A percentile compares a stretch with the other conserved stretches of the same genome.
Evolutionary conservation across 2,329 filamentous ascomycete species (phyloP).

Genomic region (Chrysoporthe puriensis): DNA sequence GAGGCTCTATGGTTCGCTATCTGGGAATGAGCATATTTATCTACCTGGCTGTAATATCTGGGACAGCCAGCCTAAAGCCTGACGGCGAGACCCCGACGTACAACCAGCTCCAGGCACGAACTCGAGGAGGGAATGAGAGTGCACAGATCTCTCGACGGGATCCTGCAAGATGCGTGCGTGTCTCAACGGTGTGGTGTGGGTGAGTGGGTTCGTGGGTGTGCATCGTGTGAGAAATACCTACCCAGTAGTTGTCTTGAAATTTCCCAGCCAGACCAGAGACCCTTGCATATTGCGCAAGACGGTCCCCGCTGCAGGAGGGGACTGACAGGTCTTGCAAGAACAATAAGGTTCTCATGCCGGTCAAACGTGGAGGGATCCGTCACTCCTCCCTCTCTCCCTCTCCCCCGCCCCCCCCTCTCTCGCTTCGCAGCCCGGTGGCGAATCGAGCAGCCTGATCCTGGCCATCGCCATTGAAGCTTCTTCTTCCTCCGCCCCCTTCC

Average conservation of each 20-base stretch:
- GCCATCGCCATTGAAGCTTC: neutral
- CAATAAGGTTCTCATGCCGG: slow-evolving; percentile 8
- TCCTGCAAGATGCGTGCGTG: neutral
- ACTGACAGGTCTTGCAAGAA: slow-evolving; percentile 15
- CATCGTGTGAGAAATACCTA: neutral
- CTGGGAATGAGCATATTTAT: neutral
- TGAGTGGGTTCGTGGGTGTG: slow-evolving; percentile 3
- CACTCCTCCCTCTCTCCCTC: neutral
- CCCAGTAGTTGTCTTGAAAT: neutral
- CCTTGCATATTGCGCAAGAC: slow-evolving; percentile 25
- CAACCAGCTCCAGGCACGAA: neutral
- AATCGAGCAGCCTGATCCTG: neutral
- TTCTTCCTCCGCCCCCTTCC: neutral
- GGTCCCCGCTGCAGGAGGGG: slow-evolving; percentile 18
- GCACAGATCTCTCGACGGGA: neutral
- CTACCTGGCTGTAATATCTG: neutral
- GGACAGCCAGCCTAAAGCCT: neutral
- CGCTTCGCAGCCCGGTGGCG: neutral
- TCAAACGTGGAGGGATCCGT: slow-evolving; percentile 8
- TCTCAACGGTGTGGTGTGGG: neutral
- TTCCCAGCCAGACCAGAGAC: slow-evolving; percentile 9
- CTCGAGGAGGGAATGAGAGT: neutral
- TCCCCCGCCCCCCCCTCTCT: neutral
- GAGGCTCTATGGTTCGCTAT: neutral
- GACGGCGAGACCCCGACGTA: neutral